Base-by-base conservation (phyloP, 1,139 yeast genomes). In the Hansenula lynferdii region DNA sequence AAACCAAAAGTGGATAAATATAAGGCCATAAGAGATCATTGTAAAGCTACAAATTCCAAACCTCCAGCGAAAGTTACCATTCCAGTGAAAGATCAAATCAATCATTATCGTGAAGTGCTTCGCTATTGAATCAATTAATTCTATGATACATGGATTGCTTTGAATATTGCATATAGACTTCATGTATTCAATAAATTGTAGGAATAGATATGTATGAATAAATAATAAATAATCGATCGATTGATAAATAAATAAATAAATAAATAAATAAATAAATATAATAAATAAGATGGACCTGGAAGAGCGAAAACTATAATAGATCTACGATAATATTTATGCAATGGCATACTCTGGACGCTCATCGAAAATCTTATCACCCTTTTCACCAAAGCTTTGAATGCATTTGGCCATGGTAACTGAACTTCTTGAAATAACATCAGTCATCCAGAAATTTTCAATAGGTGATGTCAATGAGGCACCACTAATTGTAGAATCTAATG, bases 351-450 rank as follows among this genome's bases (percentile, higher is more conserved):
- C 47, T 29, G 57, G 58, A 41, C 63, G 69, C 45, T 73, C 74
- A 58, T 77, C 83, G 43, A 60, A 60, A 40, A 69, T 60, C 61
- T 79, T 79, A 48, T 78, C 85, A 49, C 78, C 69, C 64, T 76
- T 73, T 43, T 82, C 75, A 43, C 86, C 86, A 57, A 80, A 79
- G 40, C 81, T 65, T 39, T 79, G 67, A 45, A 79, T 74, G 72
- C 94, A 83, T 67, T 75, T 82, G 39, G 95, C 95, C 95, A 86
- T 85, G 29, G 95, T 85, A 51, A 89, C 87, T 38, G 95, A 85
- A 42, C 86, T 79, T 70, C 95, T 77, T 28, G 95, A 82, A 53
- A 86, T 82, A 47, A 84, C 86, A 62, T 86, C 94, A 33, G 96
- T 86, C 70, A 85, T 83, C 71, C 85, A 86, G 62, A 84, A 86